Percentiles rank a stretch among this genome's conserved stretches.
phyloP scores from a whole-genome alignment of 2,329 filamentous ascomycete species.

The Bimuria novae-zelandiae region DNA sequence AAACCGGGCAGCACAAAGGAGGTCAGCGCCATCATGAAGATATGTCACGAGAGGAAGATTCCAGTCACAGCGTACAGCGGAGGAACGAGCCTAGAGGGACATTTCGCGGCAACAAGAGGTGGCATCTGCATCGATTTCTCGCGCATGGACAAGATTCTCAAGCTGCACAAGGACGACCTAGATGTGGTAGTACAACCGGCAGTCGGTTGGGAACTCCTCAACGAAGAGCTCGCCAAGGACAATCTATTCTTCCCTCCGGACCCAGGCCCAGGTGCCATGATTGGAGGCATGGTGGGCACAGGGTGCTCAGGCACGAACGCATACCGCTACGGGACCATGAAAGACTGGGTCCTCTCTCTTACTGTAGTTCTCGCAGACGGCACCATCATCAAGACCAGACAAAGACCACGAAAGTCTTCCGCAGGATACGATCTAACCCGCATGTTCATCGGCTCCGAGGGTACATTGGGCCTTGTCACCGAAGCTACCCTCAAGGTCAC shows the following conservation, averaged over 20 bases:
- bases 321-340: slow-evolving; percentile 92
- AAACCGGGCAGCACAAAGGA: slow-evolving; percentile 80
- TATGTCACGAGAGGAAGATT: slow-evolving; percentile 79
- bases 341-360: slow-evolving; percentile 86
- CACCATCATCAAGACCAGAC: slow-evolving; percentile 85
- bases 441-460: slow-evolving; percentile 88
- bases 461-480: slow-evolving; percentile 87
- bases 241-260: slow-evolving; percentile 92
- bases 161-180: slow-evolving; percentile 71
- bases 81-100: slow-evolving; percentile 86
- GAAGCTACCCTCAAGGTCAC: slow-evolving; percentile 89
- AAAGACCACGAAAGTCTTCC: slow-evolving; percentile 84
- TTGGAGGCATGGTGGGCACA: slow-evolving; percentile 85
- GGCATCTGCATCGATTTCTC: slow-evolving; percentile 87
- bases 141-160: slow-evolving; percentile 80
- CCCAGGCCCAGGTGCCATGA: slow-evolving; percentile 88
- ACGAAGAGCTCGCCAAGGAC: slow-evolving; percentile 72
- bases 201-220: slow-evolving; percentile 84
- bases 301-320: slow-evolving; percentile 83
- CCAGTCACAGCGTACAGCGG: slow-evolving; percentile 87
- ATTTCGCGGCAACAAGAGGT: slow-evolving; percentile 80
- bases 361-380: slow-evolving; percentile 91
- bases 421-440: slow-evolving; percentile 91
- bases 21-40: slow-evolving; percentile 83
- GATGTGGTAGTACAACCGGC: slow-evolving; percentile 65